phyloP scores from a whole-genome alignment of 2,329 filamentous ascomycete genomes.

The Hypomyces perniciosus region DNA sequence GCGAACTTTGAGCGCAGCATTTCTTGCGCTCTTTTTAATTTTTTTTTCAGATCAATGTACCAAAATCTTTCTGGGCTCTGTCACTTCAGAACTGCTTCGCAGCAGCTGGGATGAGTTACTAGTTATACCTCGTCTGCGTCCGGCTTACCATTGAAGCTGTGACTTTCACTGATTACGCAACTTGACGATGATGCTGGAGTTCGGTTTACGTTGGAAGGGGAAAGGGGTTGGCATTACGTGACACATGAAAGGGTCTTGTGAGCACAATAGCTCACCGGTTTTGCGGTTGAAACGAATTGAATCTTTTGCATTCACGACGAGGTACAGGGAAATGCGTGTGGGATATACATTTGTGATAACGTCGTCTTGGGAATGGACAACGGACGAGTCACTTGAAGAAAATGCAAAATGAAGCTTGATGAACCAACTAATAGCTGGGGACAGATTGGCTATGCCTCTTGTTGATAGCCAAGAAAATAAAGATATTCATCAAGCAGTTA shows the following conservation, averaged over 20 bases:
- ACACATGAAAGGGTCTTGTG: conserved; percentile 14
- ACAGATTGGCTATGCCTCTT: not conserved
- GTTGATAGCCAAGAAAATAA: too few species aligned
- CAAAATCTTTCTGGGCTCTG: conserved; percentile 20
- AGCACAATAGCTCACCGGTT: not conserved
- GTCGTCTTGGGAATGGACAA: not conserved
- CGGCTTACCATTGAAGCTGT: conserved; percentile 14
- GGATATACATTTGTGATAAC: conserved; percentile 4
- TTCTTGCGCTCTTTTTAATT: conserved; percentile 1
- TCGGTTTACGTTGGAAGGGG: conserved; percentile 18
- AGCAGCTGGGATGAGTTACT: not conserved
- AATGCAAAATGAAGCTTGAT: conserved; percentile 4
- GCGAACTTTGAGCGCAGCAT: not conserved
- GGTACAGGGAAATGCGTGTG: conserved; percentile 4
- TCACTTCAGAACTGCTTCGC: conserved; percentile 1
- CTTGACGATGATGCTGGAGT: conserved; percentile 16
- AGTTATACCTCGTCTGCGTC: conserved; percentile 9
- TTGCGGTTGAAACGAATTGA: conserved; percentile 2
- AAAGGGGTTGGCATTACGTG: conserved; percentile 14
- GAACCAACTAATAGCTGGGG: not conserved
- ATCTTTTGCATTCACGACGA: conserved; percentile 6
- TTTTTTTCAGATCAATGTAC: conserved; percentile 20
- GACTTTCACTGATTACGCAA: conserved; percentile 13
- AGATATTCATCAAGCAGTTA: too few species aligned
- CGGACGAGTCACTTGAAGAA: not conserved